Conservation (phyloP, 2,329 filamentous ascomycete genomes). For the Hymenoscyphus albidus region DNA sequence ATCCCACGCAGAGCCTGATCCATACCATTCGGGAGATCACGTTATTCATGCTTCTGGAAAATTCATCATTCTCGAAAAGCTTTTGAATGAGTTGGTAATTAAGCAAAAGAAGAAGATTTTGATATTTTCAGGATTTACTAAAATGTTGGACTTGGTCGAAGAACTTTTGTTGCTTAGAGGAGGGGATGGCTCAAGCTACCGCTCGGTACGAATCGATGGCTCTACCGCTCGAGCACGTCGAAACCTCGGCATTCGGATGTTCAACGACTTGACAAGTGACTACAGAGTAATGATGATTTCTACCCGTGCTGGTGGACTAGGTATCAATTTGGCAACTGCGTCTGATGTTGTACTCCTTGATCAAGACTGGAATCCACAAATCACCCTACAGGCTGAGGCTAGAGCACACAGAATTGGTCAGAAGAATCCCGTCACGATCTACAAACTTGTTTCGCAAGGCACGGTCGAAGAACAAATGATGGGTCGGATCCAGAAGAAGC, state of each 20-base stretch:
- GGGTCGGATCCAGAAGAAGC: slow-evolving; percentile 47
- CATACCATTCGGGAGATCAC: slow-evolving; percentile 69
- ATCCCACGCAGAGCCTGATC: slow-evolving; percentile 40
- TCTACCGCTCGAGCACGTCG: slow-evolving; percentile 74
- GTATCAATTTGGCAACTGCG: slow-evolving; percentile 93
- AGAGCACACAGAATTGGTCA: slow-evolving; percentile 95
- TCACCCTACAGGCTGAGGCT: slow-evolving; percentile 91
- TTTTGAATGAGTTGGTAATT: slow-evolving; percentile 74
- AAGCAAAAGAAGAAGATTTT: slow-evolving; percentile 74
- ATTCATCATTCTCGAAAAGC: slow-evolving; percentile 73
- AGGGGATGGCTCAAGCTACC: slow-evolving; percentile 60
- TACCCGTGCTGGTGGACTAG: slow-evolving; percentile 89
- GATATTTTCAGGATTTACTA: slow-evolving; percentile 92
- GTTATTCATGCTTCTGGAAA: slow-evolving; percentile 88
- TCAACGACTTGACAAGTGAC: slow-evolving; percentile 76
- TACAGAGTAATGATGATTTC: slow-evolving; percentile 90
- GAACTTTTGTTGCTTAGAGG: slow-evolving; percentile 63
- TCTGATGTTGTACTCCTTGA: slow-evolving; percentile 98
- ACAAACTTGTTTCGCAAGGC: slow-evolving; percentile 84
- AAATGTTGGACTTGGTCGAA: slow-evolving; percentile 83
- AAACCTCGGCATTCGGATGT: slow-evolving; percentile 91
- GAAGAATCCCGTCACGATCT: slow-evolving; percentile 90
- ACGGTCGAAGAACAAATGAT: slow-evolving; percentile 88
- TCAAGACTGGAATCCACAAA: slow-evolving; percentile 96
- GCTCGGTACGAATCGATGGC: slow-evolving; percentile 80